Evolutionary conservation across 768 basidiomycete species (phyloP), one percentile per base, ranked within the genome.

Genomic region (Calocera cornea): DNA sequence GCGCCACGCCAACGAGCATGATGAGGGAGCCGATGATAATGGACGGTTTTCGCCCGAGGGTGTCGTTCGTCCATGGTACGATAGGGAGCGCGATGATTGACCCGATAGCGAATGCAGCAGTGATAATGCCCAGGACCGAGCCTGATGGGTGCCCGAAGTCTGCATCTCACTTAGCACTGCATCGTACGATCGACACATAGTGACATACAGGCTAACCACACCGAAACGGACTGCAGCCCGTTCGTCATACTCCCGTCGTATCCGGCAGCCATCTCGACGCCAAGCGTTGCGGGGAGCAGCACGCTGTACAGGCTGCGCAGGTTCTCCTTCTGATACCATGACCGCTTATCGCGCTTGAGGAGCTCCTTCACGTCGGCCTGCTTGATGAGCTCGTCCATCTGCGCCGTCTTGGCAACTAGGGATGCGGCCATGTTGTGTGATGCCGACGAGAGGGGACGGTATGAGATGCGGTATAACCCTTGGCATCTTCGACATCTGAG

Each of bases 271-370:
- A 84, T 85, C 74, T 85, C 85, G 17, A 84, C 83, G 22, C 84
- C 84, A 33, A 85, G 81, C 68, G 83, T 83, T 44, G 85, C 83
- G 11, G 84, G 86, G 68, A 86, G 76, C 73, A 86, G 78, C 60
- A 86, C 54, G 33, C 86, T 67, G 73, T 87, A 87, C 41, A 86
- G 70, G 24, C 78, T 38, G 29, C 85, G 77, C 68, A 87, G 75
- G 70, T 87, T 87, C 1, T 78, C 83, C 70, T 87, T 87, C 69
- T 72, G 73, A 73, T 86, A 86, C 86, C 86, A 87, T 40, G 84
- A 83, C 7, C 78, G 79, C 36, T 76, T 77, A 73, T 87, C 86
- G 65, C 80, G 77, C 17, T 76, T 74, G 33, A 80, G 81, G 24
- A 83, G 65, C 16, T 67, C 54, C 31, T 60, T 12, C 54, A 60